Conservation (phyloP, 2,329 filamentous ascomycete genomes). For the Aureobasidium sp. region DNA sequence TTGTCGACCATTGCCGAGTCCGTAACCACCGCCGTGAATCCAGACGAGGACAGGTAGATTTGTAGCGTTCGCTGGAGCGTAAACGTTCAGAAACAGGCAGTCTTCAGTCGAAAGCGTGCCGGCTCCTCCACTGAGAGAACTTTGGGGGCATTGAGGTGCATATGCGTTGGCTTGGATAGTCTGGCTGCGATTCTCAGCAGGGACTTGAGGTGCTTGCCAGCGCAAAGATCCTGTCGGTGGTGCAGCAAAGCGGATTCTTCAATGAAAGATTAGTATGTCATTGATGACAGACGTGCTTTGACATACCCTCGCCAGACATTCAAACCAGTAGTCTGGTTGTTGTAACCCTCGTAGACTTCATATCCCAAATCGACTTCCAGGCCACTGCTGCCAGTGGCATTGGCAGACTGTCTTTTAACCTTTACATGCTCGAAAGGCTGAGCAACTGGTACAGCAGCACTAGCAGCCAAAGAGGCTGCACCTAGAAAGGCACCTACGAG, state of each 20-base stretch:
- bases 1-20: constrained; percentile 31
- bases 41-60: constrained; percentile 41
- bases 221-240: constrained; percentile 22
- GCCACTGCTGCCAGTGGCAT: neutral
- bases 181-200: constrained; percentile 21
- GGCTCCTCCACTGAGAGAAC: neutral
- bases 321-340: constrained; percentile 10
- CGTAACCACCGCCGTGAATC: constrained; percentile 40
- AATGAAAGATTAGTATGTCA: neutral
- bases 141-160: constrained; percentile 23
- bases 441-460: neutral
- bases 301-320: constrained; percentile 16
- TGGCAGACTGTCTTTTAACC: constrained; percentile 7
- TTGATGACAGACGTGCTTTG: neutral
- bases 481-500: constrained; percentile 1
- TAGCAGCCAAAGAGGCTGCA: constrained; percentile 4
- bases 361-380: constrained; percentile 16
- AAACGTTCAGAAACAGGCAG: constrained; percentile 56
- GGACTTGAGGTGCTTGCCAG: constrained; percentile 26
- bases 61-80: constrained; percentile 30
- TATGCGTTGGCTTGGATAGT: constrained; percentile 20
- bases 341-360: constrained; percentile 13
- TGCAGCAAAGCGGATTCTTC: constrained; percentile 25
- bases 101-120: constrained; percentile 40
- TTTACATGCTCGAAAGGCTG: constrained; percentile 15